A percentile compares a stretch with the other conserved stretches of the same genome.
Evolutionary conservation across 1,284 basidiomycete genomes (phyloP).

Genomic region (Apiotrichum akiyoshidainum): DNA sequence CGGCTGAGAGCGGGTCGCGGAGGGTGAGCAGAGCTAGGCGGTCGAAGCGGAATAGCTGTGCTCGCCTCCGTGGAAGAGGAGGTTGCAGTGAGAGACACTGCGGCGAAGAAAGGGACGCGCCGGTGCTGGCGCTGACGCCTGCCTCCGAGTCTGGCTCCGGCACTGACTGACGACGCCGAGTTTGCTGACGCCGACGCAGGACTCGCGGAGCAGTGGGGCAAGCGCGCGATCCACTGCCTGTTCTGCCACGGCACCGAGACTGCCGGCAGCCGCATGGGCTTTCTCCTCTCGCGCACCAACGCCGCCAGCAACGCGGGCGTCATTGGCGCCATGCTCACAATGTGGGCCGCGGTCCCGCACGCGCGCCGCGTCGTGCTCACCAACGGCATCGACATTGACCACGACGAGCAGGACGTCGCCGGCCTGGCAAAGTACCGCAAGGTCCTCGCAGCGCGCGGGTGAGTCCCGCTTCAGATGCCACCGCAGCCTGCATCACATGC

Average conservation of each 20-base stretch:
- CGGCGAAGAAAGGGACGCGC: neutral
- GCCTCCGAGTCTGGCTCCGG: too few relatives aligned
- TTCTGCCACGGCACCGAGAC: constrained; percentile 42
- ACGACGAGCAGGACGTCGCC: constrained; percentile 17
- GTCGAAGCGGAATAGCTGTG: too few relatives aligned
- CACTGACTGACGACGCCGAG: neutral
- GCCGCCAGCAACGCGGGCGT: constrained; percentile 22
- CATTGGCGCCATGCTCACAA: constrained; percentile 20
- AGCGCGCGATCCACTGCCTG: constrained; percentile 32
- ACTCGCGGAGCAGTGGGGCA: constrained; percentile 31
- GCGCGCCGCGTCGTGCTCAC: constrained; percentile 24
- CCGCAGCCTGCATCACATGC: too few relatives aligned
- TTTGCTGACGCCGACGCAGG: constrained; percentile 13
- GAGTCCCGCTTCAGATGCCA: constrained; percentile 4
- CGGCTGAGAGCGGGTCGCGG: too few relatives aligned
- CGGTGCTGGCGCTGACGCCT: neutral
- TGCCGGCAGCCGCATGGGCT: constrained; percentile 25
- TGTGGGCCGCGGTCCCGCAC: constrained; percentile 28
- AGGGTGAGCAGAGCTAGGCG: too few relatives aligned
- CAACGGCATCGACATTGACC: constrained; percentile 26
- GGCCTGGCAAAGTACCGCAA: constrained; percentile 17
- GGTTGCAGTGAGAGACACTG: too few relatives aligned
- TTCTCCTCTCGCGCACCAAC: constrained; percentile 21
- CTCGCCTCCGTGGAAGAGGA: too few relatives aligned
- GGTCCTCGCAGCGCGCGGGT: constrained; percentile 23